Conservation (phyloP, 148 eudicot genomes). For the Suaeda aralocaspica region DNA sequence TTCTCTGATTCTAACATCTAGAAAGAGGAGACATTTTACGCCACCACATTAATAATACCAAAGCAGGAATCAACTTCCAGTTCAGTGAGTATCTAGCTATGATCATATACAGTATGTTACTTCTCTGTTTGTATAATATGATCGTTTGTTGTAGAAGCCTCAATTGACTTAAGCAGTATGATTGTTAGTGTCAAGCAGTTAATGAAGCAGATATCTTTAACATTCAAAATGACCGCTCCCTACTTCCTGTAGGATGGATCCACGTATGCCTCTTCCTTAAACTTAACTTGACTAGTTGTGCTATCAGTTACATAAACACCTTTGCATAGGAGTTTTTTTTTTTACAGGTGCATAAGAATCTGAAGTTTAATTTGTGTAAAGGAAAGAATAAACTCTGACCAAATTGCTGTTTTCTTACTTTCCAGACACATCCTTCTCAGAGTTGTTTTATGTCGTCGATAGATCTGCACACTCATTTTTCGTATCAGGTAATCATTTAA, state of each 20-base stretch:
- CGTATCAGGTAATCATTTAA: constrained; percentile 56
- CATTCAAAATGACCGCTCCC: constrained; percentile 60
- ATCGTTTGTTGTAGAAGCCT: not conserved
- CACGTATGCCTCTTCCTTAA: constrained; percentile 55
- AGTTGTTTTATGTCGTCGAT: constrained; percentile 81
- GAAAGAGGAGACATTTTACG: constrained; percentile 53
- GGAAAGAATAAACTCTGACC: not conserved
- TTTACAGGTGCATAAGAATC: too few relatives aligned
- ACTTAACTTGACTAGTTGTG: not conserved
- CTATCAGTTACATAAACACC: not conserved
- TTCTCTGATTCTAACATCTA: constrained; percentile 28
- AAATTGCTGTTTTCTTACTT: constrained; percentile 20
- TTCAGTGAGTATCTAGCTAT: constrained; percentile 47
- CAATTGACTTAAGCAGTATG: constrained; percentile 13
- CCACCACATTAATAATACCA: constrained; percentile 70
- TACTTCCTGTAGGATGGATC: constrained; percentile 76
- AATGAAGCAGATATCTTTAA: constrained; percentile 70
- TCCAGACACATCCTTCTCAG: constrained; percentile 85
- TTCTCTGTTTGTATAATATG: constrained; percentile 1
- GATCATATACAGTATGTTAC: constrained; percentile 1
- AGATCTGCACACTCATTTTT: constrained; percentile 71
- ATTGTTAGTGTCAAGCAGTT: constrained; percentile 64
- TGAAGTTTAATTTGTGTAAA: not conserved
- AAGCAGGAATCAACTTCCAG: constrained; percentile 69
- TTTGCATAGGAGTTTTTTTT: too few relatives aligned